A percentile compares a stretch with the other conserved stretches of the same genome.
Conservation (phyloP, 805 yeast genomes). For the Starmerella geochares region DNA sequence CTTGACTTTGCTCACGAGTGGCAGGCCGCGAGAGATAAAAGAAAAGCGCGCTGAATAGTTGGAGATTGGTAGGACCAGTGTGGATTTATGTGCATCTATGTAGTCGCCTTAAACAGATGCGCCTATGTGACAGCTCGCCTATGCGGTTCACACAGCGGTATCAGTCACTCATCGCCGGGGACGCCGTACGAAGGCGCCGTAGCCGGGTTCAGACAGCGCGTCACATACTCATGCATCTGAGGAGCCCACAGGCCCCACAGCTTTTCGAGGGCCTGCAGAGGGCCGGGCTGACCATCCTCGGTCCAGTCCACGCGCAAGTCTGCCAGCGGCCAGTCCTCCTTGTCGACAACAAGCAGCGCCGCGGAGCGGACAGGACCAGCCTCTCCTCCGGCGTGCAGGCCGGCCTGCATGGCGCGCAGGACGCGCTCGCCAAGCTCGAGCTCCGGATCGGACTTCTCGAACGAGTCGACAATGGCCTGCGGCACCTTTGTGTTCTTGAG, state of each 20-base stretch:
- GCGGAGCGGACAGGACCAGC: conserved; percentile 23
- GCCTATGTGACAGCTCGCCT: no score
- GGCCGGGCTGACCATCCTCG: conserved; percentile 11
- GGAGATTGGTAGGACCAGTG: no score
- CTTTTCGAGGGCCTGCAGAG: conserved; percentile 12
- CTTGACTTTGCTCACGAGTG: no score
- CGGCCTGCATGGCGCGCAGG: conserved; percentile 20
- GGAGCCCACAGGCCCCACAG: conserved; percentile 19
- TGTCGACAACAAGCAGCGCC: conserved; percentile 14
- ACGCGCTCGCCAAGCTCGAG: conserved; percentile 17
- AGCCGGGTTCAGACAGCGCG: conserved; percentile 16
- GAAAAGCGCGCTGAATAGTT: no score
- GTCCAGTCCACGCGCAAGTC: conserved; percentile 22
- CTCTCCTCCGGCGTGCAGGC: conserved; percentile 22
- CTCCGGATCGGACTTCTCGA: conserved; percentile 6
- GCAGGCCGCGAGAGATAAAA: no score
- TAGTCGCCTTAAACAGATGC: no score
- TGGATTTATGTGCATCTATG: not conserved
- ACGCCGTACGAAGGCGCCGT: conserved; percentile 22
- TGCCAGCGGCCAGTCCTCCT: conserved; percentile 19
- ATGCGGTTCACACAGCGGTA: no score
- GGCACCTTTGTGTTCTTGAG: conserved; percentile 14
- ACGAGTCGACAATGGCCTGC: conserved; percentile 14
- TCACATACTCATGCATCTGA: conserved; percentile 21
- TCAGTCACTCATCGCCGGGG: conserved; percentile 20